A percentile compares a stretch with the other conserved stretches of the same genome.
These are phyloP conservation scores for Rhizoclosmatium globosum DNA, from an alignment of 192 early-diverging fungal genomes.

Conservation along the genomic window DNA sequence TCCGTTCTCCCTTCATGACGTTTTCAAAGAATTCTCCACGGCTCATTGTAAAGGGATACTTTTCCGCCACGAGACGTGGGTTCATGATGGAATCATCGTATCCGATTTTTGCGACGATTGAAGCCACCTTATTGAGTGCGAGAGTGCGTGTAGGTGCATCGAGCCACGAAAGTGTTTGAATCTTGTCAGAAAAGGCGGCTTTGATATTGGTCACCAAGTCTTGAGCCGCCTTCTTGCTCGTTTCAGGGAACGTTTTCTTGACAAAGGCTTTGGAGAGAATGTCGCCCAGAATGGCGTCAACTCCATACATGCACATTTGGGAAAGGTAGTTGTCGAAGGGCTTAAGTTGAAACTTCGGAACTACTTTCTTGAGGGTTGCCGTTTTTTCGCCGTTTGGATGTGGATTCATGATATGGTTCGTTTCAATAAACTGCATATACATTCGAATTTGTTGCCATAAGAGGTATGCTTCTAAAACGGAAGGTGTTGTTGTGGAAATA, in stretches of 20 bases:
- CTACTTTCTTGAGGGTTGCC: constrained; percentile 43
- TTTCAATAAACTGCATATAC: constrained; percentile 51
- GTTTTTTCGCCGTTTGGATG: constrained; percentile 38
- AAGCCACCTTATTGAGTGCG: constrained; percentile 66
- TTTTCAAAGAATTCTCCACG: constrained; percentile 68
- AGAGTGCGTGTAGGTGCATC: constrained; percentile 58
- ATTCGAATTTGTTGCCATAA: constrained; percentile 54
- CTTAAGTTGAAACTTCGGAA: constrained; percentile 39
- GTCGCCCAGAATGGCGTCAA: constrained; percentile 17
- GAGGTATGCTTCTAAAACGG: constrained; percentile 59
- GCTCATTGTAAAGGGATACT: constrained; percentile 58
- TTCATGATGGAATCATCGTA: constrained; percentile 71
- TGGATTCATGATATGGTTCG: constrained; percentile 46
- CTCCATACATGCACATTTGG: constrained; percentile 39
- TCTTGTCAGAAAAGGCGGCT: constrained; percentile 46
- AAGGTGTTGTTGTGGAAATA: constrained; percentile 32
- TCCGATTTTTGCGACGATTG: constrained; percentile 68
- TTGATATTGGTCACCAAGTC: constrained; percentile 53
- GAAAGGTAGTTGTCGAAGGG: constrained; percentile 53
- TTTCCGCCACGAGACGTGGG: constrained; percentile 56
- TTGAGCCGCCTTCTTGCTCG: constrained; percentile 48
- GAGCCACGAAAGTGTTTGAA: constrained; percentile 64
- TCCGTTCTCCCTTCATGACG: constrained; percentile 49
- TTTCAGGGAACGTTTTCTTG: constrained; percentile 56
- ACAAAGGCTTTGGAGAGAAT: constrained; percentile 39